Evolutionary conservation across 176 grass and related monocot genomes (phyloP), one percentile per base, ranked within the genome.

Genomic region (Oryza glumipatula): DNA sequence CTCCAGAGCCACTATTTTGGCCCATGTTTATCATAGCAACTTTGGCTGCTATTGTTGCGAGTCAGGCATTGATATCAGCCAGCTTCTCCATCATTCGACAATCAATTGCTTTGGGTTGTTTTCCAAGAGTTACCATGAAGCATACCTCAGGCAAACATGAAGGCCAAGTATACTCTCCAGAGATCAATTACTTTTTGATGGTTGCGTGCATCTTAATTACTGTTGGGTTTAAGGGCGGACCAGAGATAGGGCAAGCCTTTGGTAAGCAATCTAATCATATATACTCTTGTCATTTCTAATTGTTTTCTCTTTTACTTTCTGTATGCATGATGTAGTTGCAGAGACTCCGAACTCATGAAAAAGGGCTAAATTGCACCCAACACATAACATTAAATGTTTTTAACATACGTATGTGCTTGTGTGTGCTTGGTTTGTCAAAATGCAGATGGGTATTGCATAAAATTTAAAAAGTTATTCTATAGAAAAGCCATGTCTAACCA

Each of bases 1-100:
- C 86, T 45, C 94, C 94, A 68, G 91, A 93, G 51, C 73, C 81
- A 4, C 17, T 96, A 41, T 96, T 93, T 80, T 96, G 94, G 94
- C 94, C 91, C 3, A 89, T 96, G 91, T 96, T 96, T 73, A 63
- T 93, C 12, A 71, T 93, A 26, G 81, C 91, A 26, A 91, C 94
- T 73, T 80, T 93, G 64, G 82, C 91, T 36, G 94, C 94, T 70
- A 71, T 96, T 2, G 94, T 96, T 64, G 94, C 91, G 51, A 96
- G 94, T 56, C 94, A 96, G 70, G 80, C 94, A 77, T 58, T 96
- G 77, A 93, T 96, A 74, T 91, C 91, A 70, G 91, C 94, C 36
- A 96, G 94, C 74, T 96, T 89, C 78, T 96, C 94, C 63, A 96
- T 96, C 87, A 93, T 96, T 72, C 90, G 65, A 49, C 91, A 96